These are phyloP conservation scores for Morella rubra DNA, from an alignment of 306 rosid species.

Conservation along the genomic window DNA sequence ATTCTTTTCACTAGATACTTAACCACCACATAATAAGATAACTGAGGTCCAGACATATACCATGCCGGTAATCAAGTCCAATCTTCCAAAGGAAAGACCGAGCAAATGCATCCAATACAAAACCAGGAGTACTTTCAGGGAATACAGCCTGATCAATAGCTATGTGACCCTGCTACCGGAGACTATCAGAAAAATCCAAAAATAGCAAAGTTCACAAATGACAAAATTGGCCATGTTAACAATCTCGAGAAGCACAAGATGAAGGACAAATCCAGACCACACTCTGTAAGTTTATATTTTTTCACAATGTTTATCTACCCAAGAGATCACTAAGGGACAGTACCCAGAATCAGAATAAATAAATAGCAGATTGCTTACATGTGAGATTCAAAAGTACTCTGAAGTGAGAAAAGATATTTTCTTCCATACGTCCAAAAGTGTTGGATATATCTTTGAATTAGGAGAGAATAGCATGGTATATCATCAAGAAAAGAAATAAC, in stretches of 20 bases:
- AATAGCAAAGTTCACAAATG: slow-evolving; percentile 12
- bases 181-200: slow-evolving; percentile 27
- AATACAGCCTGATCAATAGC: slow-evolving; percentile 86
- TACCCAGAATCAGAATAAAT: slow-evolving; percentile 16
- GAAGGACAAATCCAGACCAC: slow-evolving; percentile 18
- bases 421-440: background rate
- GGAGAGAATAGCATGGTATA: background rate
- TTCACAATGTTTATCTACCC: slow-evolving; percentile 13
- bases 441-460: background rate
- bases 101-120: slow-evolving; percentile 93
- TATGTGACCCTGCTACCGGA: slow-evolving; percentile 81
- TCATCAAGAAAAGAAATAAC: background rate
- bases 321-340: slow-evolving; percentile 9
- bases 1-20: background rate
- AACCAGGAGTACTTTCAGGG: slow-evolving; percentile 91
- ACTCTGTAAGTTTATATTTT: slow-evolving; percentile 5
- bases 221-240: slow-evolving; percentile 3
- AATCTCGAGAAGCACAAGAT: slow-evolving; percentile 9
- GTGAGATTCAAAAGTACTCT: background rate
- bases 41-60: slow-evolving; percentile 38
- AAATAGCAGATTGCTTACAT: slow-evolving; percentile 3
- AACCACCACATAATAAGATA: background rate
- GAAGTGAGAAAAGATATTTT: background rate
- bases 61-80: slow-evolving; percentile 97
- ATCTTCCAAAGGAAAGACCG: slow-evolving; percentile 93